Conservation (phyloP, 2,329 filamentous ascomycete genomes). For the Aspergillus ochraceus region DNA sequence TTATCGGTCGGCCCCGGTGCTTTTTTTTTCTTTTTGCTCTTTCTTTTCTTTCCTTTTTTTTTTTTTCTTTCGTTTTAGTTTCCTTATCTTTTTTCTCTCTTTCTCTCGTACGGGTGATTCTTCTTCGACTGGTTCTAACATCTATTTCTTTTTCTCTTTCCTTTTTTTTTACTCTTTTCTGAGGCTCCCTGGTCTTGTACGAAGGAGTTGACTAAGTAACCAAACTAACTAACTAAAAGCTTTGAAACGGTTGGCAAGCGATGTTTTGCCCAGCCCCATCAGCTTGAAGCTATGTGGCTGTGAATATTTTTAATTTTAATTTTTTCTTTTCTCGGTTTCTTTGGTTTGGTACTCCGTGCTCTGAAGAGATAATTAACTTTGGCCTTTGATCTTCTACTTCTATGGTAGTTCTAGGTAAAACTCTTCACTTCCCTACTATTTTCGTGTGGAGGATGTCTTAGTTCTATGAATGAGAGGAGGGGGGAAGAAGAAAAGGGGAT, state of each 20-base stretch:
- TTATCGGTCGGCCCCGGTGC: conserved; percentile 9
- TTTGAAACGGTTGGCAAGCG: conserved; percentile 14
- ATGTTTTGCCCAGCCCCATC: conserved; percentile 10
- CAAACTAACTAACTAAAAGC: conserved; percentile 7
- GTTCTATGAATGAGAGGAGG: background rate
- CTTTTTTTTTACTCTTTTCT: background rate
- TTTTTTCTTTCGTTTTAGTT: no score
- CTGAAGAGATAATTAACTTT: background rate
- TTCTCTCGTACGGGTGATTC: conserved; percentile 8
- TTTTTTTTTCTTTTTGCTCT: background rate
- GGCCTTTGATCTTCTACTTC: background rate
- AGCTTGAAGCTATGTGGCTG: conserved; percentile 8
- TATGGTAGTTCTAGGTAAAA: background rate
- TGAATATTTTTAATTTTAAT: background rate
- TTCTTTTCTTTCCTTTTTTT: background rate
- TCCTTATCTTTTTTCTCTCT: background rate
- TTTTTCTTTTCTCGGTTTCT: background rate
- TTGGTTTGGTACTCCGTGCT: background rate
- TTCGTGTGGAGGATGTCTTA: no score
- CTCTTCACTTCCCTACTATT: no score
- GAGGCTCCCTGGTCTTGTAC: conserved; percentile 9
- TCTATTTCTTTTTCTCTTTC: conserved; percentile 3
- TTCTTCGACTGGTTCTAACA: conserved; percentile 7
- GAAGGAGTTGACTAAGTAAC: conserved; percentile 12
- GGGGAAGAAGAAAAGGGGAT: background rate